Conservation (phyloP, 495 filamentous ascomycete species). For the Penicillium chermesinum region DNA sequence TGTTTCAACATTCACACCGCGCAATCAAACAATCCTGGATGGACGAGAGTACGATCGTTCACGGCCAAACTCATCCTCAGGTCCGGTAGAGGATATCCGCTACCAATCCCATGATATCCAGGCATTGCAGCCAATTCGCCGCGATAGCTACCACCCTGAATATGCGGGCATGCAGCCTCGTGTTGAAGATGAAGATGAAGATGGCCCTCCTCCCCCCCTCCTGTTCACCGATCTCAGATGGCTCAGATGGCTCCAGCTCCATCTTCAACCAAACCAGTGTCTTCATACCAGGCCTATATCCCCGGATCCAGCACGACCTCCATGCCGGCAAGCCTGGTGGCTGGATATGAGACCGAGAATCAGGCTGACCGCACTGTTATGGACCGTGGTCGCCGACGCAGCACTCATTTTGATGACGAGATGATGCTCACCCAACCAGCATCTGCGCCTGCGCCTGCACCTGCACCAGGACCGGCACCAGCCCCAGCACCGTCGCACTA, state of each 20-base stretch:
- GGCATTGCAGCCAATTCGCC: constrained; percentile 21
- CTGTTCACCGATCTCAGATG: constrained; percentile 41
- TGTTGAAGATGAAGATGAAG: constrained; percentile 64
- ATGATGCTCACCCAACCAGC: constrained; percentile 25
- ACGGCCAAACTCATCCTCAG: constrained; percentile 11
- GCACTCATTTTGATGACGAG: constrained; percentile 29
- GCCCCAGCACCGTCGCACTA: constrained; percentile 20
- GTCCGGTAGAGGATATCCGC: constrained; percentile 15
- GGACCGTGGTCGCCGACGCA: constrained; percentile 25
- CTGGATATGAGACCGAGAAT: constrained; percentile 63
- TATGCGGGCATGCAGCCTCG: constrained; percentile 60
- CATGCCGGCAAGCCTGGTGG: constrained; percentile 63
- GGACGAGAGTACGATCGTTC: constrained; percentile 14
- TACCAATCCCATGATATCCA: constrained; percentile 21
- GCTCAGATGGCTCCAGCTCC: constrained; percentile 21
- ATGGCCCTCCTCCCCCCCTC: constrained; percentile 45
- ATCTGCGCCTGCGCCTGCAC: constrained; percentile 15
- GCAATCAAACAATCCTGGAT: constrained; percentile 1
- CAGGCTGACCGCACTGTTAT: constrained; percentile 41
- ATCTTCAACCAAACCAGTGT: constrained; percentile 21
- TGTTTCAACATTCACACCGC: constrained; percentile 14
- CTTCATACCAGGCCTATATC: constrained; percentile 34
- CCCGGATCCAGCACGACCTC: constrained; percentile 31
- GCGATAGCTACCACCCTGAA: constrained; percentile 30
- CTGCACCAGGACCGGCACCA: constrained; percentile 12